phyloP scores from a whole-genome alignment of 306 rosid genomes.

The Cyamopsis tetragonoloba region DNA sequence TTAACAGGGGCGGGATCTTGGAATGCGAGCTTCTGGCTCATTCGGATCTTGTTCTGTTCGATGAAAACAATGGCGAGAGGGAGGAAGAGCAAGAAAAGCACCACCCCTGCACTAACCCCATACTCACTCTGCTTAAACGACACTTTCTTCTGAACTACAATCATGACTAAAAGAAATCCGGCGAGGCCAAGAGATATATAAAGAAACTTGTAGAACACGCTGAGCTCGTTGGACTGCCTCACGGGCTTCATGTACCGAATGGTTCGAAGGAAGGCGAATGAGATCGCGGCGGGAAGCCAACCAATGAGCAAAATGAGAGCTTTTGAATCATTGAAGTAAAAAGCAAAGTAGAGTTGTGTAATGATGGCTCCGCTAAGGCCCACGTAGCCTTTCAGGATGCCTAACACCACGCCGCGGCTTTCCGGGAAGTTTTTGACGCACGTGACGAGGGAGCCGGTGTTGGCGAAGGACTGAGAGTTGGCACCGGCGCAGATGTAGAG shows the following conservation, averaged over 20 bases:
- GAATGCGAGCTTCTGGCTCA: not conserved
- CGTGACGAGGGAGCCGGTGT: conserved; percentile 68
- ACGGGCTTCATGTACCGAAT: conserved; percentile 42
- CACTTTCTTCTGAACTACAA: conserved; percentile 38
- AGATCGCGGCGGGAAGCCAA: conserved; percentile 69
- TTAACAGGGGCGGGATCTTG: conserved; percentile 18
- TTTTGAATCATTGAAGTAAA: conserved; percentile 47
- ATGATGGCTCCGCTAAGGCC: conserved; percentile 78
- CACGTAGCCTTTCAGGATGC: conserved; percentile 58
- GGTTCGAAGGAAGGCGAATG: conserved; percentile 51
- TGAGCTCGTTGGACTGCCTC: conserved; percentile 38
- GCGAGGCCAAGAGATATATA: conserved; percentile 62
- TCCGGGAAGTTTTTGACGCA: conserved; percentile 74
- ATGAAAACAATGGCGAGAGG: conserved; percentile 48
- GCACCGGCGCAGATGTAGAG: conserved; percentile 64
- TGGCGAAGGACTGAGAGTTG: conserved; percentile 65
- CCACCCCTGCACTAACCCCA: conserved; percentile 41
- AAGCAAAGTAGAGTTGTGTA: conserved; percentile 56
- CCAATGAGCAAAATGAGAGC: conserved; percentile 53
- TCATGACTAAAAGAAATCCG: conserved; percentile 52
- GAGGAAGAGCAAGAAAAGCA: conserved; percentile 49
- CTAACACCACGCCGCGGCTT: conserved; percentile 57
- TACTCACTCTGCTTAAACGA: conserved; percentile 40
- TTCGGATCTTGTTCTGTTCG: conserved; percentile 38
- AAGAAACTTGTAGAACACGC: conserved; percentile 55